Evolutionary conservation across 331 rosid species (phyloP).

Genomic region (Dryas integrifolia): DNA sequence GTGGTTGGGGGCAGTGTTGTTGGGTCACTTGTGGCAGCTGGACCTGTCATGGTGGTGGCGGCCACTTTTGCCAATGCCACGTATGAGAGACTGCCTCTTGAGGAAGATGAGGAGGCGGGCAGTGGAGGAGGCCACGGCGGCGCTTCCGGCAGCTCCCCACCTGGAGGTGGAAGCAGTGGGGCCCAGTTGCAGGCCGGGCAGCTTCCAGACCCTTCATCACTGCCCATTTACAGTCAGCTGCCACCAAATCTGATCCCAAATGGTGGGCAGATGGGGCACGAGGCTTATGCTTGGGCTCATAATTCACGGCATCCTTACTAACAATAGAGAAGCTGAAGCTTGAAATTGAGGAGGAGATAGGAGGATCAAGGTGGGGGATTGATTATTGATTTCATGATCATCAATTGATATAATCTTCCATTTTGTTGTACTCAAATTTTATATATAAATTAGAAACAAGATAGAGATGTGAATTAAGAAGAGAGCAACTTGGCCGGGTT

Average conservation of each 20-base stretch:
- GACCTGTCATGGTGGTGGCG: conserved; percentile 88
- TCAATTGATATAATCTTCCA: neutral
- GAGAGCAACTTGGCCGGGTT: conserved; percentile 10
- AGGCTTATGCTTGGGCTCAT: conserved; percentile 70
- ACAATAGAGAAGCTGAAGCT: neutral
- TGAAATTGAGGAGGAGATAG: too few relatives aligned
- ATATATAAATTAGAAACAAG: conserved; percentile 1
- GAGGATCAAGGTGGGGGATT: too few relatives aligned
- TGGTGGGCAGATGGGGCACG: conserved; percentile 64
- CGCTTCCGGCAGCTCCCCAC: conserved; percentile 35
- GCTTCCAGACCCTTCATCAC: conserved; percentile 59
- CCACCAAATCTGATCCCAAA: conserved; percentile 67
- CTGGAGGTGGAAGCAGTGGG: conserved; percentile 43
- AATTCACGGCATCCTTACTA: conserved; percentile 59
- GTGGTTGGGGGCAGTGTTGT: conserved; percentile 91
- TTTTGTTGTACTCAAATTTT: conserved; percentile 14
- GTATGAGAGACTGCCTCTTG: conserved; percentile 84
- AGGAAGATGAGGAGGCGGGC: conserved; percentile 60
- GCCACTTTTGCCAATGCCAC: conserved; percentile 95
- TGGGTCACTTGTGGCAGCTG: conserved; percentile 82
- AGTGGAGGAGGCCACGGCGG: conserved; percentile 37
- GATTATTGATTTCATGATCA: neutral
- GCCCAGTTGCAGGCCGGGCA: conserved; percentile 43
- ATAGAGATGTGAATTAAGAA: conserved; percentile 14
- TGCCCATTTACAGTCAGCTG: conserved; percentile 49